Evolutionary conservation across 805 yeast genomes (phyloP).

Genomic region (Metschnikowia henanensis): DNA sequence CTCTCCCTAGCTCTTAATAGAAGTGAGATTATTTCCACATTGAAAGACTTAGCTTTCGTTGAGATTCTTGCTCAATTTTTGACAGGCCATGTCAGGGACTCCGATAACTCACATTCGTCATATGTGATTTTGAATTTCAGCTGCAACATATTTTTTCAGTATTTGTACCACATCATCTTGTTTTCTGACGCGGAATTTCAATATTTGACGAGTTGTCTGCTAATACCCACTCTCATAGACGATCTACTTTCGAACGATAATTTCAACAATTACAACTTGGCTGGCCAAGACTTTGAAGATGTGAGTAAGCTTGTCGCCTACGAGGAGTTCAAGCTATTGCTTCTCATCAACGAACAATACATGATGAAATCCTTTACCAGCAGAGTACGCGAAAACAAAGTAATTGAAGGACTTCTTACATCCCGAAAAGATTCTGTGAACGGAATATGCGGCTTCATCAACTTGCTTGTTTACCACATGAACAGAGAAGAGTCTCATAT

Average conservation of each 20-base stretch:
- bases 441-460: conserved; percentile 66
- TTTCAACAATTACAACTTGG: conserved; percentile 34
- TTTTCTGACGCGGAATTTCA: conserved; percentile 36
- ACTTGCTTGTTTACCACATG: conserved; percentile 59
- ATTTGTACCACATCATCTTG: conserved; percentile 35
- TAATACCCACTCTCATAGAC: conserved; percentile 31
- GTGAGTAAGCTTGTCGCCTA: conserved; percentile 53
- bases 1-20: conserved; percentile 18
- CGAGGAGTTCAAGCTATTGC: conserved; percentile 66
- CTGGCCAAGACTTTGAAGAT: conserved; percentile 30
- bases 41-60: conserved; percentile 59
- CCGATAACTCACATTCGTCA: conserved; percentile 22
- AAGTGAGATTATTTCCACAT: conserved; percentile 30
- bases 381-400: conserved; percentile 40
- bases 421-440: conserved; percentile 24
- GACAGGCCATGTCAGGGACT: conserved; percentile 24
- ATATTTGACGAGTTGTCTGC: conserved; percentile 23
- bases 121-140: conserved; percentile 37
- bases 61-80: conserved; percentile 38
- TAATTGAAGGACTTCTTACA: conserved; percentile 49
- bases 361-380: conserved; percentile 56
- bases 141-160: conserved; percentile 43
- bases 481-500: conserved; percentile 75
- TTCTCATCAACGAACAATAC: conserved; percentile 85
- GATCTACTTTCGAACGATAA: conserved; percentile 34